Conservation (phyloP, 2,329 filamentous ascomycete species). For the Hawksworthiomyces lignivorus region DNA sequence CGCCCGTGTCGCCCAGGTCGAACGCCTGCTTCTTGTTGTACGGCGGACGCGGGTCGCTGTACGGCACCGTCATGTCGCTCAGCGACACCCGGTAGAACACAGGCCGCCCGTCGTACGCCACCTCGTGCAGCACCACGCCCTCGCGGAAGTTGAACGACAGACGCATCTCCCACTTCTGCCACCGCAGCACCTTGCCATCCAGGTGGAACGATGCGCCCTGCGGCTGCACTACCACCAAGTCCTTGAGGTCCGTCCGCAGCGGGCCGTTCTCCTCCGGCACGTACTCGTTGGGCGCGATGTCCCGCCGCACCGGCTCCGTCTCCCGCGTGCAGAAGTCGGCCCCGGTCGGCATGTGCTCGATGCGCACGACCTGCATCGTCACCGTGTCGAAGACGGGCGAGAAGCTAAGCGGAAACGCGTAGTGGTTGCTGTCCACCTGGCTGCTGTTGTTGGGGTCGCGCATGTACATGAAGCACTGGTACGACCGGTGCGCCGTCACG, state of each 20-base stretch:
- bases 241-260: too few species aligned
- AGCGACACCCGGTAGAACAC: conserved; percentile 60
- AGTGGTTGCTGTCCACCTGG: conserved; percentile 42
- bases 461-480: conserved; percentile 10
- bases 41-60: conserved; percentile 56
- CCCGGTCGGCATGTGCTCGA: conserved; percentile 39
- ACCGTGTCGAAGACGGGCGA: conserved; percentile 41
- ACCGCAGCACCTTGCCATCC: conserved; percentile 41
- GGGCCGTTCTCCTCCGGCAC: too few species aligned
- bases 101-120: conserved; percentile 56
- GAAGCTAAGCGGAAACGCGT: conserved; percentile 48
- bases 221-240: conserved; percentile 13
- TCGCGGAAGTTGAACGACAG: conserved; percentile 64
- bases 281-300: too few species aligned
- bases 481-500: not conserved
- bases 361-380: conserved; percentile 32
- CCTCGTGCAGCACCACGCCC: conserved; percentile 60
- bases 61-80: conserved; percentile 60
- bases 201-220: conserved; percentile 36
- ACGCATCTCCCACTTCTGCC: conserved; percentile 64
- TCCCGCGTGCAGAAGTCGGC: too few species aligned
- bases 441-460: not conserved
- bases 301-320: too few species aligned
- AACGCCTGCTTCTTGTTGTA: conserved; percentile 66
- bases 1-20: conserved; percentile 63